Conservation (phyloP, 2,329 filamentous ascomycete genomes). For the Aspergillus tamarii region DNA sequence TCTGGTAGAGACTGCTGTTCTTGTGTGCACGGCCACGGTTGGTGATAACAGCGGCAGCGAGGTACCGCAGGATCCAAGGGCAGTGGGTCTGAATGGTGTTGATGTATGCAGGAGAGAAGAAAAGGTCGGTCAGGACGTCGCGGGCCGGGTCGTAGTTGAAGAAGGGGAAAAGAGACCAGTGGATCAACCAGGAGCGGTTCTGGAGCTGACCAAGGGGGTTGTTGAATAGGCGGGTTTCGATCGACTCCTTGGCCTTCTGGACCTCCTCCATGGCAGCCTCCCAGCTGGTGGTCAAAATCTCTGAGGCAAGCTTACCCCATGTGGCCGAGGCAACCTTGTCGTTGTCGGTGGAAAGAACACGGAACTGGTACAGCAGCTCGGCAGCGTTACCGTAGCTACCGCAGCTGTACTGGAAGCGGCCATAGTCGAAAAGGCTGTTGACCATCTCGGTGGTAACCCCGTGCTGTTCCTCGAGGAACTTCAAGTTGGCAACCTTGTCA, state of each 20-base stretch:
- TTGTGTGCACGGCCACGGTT: slow-evolving; percentile 83
- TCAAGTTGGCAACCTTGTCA: slow-evolving; percentile 98
- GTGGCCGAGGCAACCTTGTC: slow-evolving; percentile 95
- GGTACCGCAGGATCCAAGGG: slow-evolving; percentile 94
- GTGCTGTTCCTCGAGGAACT: slow-evolving; percentile 95
- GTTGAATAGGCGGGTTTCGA: slow-evolving; percentile 94
- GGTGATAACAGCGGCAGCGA: slow-evolving; percentile 92
- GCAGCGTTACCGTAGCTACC: slow-evolving; percentile 89
- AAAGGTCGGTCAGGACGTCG: slow-evolving; percentile 89
- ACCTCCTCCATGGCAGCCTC: slow-evolving; percentile 90
- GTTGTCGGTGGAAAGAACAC: slow-evolving; percentile 96
- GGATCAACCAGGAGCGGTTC: slow-evolving; percentile 94
- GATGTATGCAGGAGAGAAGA: slow-evolving; percentile 97
- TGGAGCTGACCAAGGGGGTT: slow-evolving; percentile 94
- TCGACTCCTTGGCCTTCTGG: slow-evolving; percentile 84
- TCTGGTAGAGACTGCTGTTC: slow-evolving; percentile 81
- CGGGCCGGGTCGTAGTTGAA: slow-evolving; percentile 95
- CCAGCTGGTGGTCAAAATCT: slow-evolving; percentile 95
- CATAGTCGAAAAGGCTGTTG: slow-evolving; percentile 91
- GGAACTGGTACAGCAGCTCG: slow-evolving; percentile 95
- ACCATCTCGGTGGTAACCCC: slow-evolving; percentile 95
- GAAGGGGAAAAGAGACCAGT: slow-evolving; percentile 98
- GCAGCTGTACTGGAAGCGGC: slow-evolving; percentile 97
- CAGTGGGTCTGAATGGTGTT: slow-evolving; percentile 99
- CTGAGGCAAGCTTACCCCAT: slow-evolving; percentile 96